phyloP scores from a whole-genome alignment of 495 filamentous ascomycete genomes.

The Letharia columbiana region DNA sequence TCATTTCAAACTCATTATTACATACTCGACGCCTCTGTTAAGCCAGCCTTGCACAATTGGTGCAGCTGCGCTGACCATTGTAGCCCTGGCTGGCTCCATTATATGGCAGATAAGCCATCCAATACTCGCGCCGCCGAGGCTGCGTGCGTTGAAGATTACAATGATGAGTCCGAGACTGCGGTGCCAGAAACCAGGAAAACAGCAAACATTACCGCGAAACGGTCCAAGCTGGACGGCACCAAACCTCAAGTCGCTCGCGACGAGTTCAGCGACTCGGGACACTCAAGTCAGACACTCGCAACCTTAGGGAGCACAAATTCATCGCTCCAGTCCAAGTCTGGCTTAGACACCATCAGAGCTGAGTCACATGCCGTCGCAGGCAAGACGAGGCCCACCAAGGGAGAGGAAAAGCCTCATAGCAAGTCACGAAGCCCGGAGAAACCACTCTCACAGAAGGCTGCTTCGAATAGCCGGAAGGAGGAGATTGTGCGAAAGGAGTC shows the following conservation, averaged over 20 bases:
- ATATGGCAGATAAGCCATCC: constrained; percentile 17
- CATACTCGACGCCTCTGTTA: neutral
- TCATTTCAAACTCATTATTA: neutral
- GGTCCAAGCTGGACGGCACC: constrained; percentile 42
- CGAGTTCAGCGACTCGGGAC: constrained; percentile 53
- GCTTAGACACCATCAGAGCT: constrained; percentile 36
- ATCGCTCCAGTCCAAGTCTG: constrained; percentile 40
- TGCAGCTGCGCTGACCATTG: constrained; percentile 17
- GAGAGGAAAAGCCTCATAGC: constrained; percentile 13
- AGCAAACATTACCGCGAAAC: constrained; percentile 47
- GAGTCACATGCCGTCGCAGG: constrained; percentile 23
- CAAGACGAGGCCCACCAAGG: constrained; percentile 14
- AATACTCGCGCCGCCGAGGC: constrained; percentile 26
- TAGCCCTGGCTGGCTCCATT: constrained; percentile 13
- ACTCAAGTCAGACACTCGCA: constrained; percentile 55
- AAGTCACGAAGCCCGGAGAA: constrained; percentile 23
- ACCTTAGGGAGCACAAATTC: constrained; percentile 46
- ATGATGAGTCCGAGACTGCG: constrained; percentile 42
- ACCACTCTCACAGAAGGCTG: constrained; percentile 27
- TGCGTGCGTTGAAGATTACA: constrained; percentile 50
- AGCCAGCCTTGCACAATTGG: constrained; percentile 17
- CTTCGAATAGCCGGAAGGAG: constrained; percentile 32
- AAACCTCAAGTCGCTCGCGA: constrained; percentile 31
- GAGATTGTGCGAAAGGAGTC: constrained; percentile 22
- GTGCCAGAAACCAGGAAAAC: constrained; percentile 42